Conservation (phyloP, 164 flowering plant species). For the Chimonanthus salicifolius region DNA sequence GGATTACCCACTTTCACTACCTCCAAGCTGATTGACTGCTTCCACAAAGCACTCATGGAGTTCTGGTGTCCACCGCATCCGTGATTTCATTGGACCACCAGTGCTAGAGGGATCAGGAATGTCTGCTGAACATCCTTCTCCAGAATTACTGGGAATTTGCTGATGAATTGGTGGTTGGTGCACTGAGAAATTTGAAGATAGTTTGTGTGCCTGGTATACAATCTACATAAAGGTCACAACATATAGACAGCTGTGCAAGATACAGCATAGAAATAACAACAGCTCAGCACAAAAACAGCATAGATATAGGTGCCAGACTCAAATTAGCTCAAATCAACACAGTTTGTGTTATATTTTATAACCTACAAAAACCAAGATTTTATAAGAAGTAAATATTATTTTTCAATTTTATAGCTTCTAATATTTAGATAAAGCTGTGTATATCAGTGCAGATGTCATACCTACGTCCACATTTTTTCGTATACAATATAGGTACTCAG, state of each 20-base stretch:
- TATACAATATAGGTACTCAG: background rate
- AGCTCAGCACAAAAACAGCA: too few species aligned
- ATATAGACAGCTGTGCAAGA: background rate
- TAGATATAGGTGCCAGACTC: too few species aligned
- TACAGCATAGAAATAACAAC: background rate
- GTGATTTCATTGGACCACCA: conserved; percentile 27
- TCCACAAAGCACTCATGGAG: conserved; percentile 72
- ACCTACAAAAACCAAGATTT: too few species aligned
- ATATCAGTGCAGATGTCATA: background rate
- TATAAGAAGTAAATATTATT: too few species aligned
- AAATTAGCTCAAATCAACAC: too few species aligned
- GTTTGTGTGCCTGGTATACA: conserved; percentile 31
- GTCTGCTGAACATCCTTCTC: conserved; percentile 33
- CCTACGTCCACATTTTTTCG: background rate
- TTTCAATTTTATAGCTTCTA: background rate
- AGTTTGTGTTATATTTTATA: too few species aligned
- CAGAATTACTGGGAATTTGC: conserved; percentile 44
- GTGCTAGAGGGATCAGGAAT: conserved; percentile 23
- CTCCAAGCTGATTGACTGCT: conserved; percentile 63
- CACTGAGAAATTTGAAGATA: conserved; percentile 26
- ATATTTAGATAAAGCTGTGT: background rate
- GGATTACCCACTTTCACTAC: conserved; percentile 50
- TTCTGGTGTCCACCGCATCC: conserved; percentile 78
- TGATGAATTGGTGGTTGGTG: conserved; percentile 46
- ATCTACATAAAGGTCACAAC: conserved; percentile 21